These are phyloP conservation scores for Chytridium lagenaria DNA, from an alignment of 371 early-diverging fungal genomes.

Conservation along the genomic window DNA sequence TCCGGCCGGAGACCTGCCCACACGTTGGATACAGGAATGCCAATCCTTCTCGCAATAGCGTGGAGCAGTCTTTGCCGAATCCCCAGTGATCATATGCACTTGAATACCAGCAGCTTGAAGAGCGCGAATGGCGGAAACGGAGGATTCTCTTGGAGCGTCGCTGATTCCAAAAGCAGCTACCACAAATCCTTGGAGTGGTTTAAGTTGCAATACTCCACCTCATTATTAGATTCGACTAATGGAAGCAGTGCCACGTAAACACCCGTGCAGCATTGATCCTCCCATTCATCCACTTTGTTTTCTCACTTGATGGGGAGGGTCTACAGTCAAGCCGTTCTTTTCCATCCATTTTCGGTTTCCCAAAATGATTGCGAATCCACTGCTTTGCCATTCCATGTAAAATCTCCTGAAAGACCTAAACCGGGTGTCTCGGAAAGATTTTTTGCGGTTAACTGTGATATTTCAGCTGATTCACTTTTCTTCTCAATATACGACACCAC, in stretches of 20 bases:
- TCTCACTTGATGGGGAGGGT: neutral
- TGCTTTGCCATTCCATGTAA: neutral
- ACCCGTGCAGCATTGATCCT: conserved; percentile 1
- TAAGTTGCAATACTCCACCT: neutral
- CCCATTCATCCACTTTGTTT: conserved; percentile 2
- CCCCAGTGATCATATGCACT: conserved; percentile 93
- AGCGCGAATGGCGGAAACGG: conserved; percentile 67
- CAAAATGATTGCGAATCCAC: neutral
- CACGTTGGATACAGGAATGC: conserved; percentile 71
- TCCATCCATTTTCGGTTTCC: conserved; percentile 15
- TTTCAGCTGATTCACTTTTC: neutral
- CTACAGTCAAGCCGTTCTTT: neutral
- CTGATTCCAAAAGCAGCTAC: conserved; percentile 83
- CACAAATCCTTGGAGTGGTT: conserved; percentile 25
- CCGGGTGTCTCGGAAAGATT: neutral
- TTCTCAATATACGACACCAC: neutral
- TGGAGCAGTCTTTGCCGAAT: conserved; percentile 78
- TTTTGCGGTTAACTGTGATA: neutral
- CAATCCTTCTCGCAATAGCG: conserved; percentile 74
- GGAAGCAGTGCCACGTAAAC: conserved; percentile 1
- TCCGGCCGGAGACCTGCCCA: conserved; percentile 87
- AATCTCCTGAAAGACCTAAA: neutral
- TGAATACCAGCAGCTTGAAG: conserved; percentile 76
- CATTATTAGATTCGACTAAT: neutral
- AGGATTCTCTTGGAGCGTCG: conserved; percentile 81